These are phyloP conservation scores for Withania somnifera DNA, from an alignment of 305 asterid genomes.

Conservation along the genomic window DNA sequence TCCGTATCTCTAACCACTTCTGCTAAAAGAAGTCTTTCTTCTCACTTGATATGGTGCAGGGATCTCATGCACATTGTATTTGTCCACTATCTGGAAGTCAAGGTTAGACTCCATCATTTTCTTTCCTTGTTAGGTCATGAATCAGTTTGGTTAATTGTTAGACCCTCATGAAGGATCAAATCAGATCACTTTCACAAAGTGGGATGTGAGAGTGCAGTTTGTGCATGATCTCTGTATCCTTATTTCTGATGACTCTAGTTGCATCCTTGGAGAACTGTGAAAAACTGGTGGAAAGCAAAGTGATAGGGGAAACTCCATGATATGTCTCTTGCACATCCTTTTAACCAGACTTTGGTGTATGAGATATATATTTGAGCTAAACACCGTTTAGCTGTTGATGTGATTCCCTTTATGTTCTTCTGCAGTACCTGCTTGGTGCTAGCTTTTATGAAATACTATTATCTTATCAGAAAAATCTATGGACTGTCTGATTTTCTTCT, in stretches of 20 bases:
- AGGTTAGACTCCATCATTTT: slow-evolving; percentile 39
- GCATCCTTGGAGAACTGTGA: background rate
- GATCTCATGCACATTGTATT: slow-evolving; percentile 94
- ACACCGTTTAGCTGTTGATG: background rate
- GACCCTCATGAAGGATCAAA: background rate
- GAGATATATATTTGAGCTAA: background rate
- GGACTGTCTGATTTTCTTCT: background rate
- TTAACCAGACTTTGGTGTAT: background rate
- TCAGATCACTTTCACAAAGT: background rate
- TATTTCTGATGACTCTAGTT: background rate
- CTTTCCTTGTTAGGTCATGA: background rate
- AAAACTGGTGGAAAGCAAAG: background rate
- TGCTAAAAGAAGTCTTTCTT: slow-evolving; percentile 10
- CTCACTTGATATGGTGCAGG: slow-evolving; percentile 49
- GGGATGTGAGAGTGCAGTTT: background rate
- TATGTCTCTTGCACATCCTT: background rate
- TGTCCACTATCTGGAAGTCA: slow-evolving; percentile 95
- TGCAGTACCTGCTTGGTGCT: background rate
- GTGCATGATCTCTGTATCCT: background rate
- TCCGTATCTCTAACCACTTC: background rate
- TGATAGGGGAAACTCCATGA: background rate
- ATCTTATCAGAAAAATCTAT: background rate
- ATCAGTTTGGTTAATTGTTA: background rate
- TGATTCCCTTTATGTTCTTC: background rate
- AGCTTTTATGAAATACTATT: background rate